A percentile compares a stretch with the other conserved stretches of the same genome.
Evolutionary conservation across 2,329 filamentous ascomycete species (phyloP).

Genomic region (Fonsecaea multimorphosa): DNA sequence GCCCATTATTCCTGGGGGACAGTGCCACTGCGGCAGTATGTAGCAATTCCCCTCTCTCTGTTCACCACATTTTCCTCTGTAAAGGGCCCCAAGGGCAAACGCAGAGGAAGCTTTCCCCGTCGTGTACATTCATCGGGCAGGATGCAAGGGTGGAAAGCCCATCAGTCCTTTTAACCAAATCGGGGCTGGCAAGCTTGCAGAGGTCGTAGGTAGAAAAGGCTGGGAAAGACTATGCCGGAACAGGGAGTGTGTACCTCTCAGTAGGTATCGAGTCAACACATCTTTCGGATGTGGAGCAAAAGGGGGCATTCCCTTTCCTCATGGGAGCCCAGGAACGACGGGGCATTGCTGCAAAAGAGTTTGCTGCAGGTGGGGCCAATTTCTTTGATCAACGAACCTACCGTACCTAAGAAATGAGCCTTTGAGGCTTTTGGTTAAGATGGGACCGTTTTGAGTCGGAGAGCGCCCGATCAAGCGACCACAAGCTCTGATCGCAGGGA

Average conservation of each 20-base stretch:
- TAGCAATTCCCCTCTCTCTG: neutral
- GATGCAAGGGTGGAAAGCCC: neutral
- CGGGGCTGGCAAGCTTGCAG: neutral
- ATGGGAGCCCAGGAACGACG: neutral
- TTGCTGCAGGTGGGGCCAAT: neutral
- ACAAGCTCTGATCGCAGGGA: neutral
- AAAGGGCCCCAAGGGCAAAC: no score
- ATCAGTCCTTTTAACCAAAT: neutral
- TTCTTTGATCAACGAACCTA: neutral
- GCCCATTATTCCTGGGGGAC: neutral
- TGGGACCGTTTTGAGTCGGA: neutral
- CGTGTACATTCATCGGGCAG: neutral
- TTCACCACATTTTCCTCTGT: neutral
- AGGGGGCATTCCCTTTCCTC: neutral
- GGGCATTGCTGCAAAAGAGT: neutral
- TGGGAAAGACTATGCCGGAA: neutral
- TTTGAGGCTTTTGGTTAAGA: neutral
- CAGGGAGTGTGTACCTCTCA: neutral
- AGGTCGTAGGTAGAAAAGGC: neutral
- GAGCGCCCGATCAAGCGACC: neutral
- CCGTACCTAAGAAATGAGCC: no score
- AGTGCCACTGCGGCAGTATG: no score
- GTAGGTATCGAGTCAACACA: neutral
- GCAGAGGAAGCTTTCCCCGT: no score
- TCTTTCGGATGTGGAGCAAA: neutral